phyloP scores from a whole-genome alignment of 768 basidiomycete species.

The Gymnopilus junonius region DNA sequence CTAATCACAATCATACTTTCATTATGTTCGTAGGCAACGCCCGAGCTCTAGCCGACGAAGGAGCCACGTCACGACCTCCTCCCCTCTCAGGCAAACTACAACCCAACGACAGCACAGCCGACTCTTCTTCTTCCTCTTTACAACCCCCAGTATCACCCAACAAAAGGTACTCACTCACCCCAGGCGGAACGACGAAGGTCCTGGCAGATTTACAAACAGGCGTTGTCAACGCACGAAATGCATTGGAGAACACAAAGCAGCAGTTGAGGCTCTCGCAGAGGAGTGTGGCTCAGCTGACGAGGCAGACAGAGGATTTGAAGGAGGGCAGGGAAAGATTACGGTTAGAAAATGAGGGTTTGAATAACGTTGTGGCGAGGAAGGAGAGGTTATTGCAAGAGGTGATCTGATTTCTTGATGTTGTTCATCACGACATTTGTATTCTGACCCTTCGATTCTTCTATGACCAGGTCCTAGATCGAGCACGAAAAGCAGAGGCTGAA shows the following conservation, averaged over 20 bases:
- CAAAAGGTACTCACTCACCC: conserved; percentile 63
- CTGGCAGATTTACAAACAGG: conserved; percentile 87
- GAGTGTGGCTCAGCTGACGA: conserved; percentile 80
- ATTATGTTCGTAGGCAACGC: conserved; percentile 68
- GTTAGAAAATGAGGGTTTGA: conserved; percentile 86
- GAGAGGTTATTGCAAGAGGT: conserved; percentile 89
- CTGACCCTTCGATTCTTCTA: background rate
- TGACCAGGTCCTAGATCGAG: conserved; percentile 74
- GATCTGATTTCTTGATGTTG: conserved; percentile 11
- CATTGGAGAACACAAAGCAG: conserved; percentile 84
- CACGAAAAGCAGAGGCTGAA: conserved; percentile 85
- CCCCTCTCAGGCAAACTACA: conserved; percentile 18
- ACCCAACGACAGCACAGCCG: conserved; percentile 34
- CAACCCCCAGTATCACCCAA: conserved; percentile 58
- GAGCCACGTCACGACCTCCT: conserved; percentile 40
- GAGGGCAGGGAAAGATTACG: conserved; percentile 83
- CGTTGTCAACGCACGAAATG: conserved; percentile 76
- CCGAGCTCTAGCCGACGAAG: conserved; percentile 78
- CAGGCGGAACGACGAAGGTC: conserved; percentile 86
- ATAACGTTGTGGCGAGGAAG: conserved; percentile 87
- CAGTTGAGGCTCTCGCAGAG: conserved; percentile 83
- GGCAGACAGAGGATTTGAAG: conserved; percentile 88
- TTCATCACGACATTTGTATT: too few species aligned
- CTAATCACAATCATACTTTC: conserved; percentile 23
- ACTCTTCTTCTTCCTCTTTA: conserved; percentile 41